Percentiles rank a stretch among this genome's conserved stretches.
phyloP scores from a whole-genome alignment of 805 yeast genomes.

The Hanseniaspora clermontiae region DNA sequence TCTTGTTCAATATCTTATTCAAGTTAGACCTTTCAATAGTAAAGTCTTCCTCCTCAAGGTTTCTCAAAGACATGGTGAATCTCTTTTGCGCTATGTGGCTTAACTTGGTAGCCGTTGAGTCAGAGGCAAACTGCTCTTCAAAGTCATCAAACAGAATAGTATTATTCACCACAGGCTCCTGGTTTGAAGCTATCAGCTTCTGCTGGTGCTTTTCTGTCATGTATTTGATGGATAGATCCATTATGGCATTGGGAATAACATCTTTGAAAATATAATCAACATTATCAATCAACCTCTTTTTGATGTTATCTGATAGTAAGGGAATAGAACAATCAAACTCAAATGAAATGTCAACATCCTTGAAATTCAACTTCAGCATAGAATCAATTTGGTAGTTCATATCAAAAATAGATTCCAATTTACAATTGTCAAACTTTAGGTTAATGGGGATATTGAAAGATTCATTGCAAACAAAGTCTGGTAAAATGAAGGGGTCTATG shows the following conservation, averaged over 20 bases:
- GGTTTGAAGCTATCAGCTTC: background rate
- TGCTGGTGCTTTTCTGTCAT: conserved; percentile 2
- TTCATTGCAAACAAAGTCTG: conserved; percentile 25
- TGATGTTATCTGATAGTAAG: conserved; percentile 26
- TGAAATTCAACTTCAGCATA: conserved; percentile 28
- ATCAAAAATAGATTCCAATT: conserved; percentile 27
- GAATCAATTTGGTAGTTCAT: conserved; percentile 14
- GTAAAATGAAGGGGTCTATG: conserved; percentile 24
- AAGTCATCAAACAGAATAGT: conserved; percentile 19
- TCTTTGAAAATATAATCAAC: conserved; percentile 27
- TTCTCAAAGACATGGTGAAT: conserved; percentile 56
- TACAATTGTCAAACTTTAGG: conserved; percentile 26
- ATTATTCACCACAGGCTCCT: background rate
- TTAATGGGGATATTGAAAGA: conserved; percentile 28
- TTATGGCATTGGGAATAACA: conserved; percentile 26
- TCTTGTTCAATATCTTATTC: conserved; percentile 6
- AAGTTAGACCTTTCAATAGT: conserved; percentile 28
- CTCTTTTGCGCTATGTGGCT: conserved; percentile 60
- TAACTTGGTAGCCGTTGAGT: conserved; percentile 55
- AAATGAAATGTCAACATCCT: conserved; percentile 28
- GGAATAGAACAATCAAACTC: conserved; percentile 29
- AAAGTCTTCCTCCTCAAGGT: conserved; percentile 33
- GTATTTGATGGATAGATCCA: conserved; percentile 20
- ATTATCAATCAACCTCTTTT: conserved; percentile 26
- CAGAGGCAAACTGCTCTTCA: conserved; percentile 37